Conservation (phyloP, 345 rosid genomes). For the Rhodamnia argentea region DNA sequence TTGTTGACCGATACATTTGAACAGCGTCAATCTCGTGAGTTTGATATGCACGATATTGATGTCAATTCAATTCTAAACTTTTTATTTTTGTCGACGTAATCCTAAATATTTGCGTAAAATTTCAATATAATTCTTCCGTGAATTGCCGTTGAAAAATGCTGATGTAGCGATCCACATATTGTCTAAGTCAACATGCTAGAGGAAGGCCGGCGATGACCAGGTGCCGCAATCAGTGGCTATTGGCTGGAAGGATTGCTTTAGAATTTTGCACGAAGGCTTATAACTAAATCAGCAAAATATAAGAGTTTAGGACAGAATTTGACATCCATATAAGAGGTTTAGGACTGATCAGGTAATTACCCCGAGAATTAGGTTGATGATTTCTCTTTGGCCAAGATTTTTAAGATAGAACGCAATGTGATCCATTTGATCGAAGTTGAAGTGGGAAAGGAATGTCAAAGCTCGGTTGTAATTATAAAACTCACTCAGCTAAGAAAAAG, state of each 20-base stretch:
- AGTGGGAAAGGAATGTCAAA: background rate
- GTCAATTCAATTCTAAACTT: background rate
- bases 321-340: accelerated
- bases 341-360: too few species aligned
- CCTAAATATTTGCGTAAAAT: background rate
- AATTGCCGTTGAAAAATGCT: background rate
- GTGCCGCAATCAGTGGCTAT: too few species aligned
- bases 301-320: background rate
- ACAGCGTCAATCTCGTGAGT: background rate
- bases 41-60: background rate
- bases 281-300: accelerated
- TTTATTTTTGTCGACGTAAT: background rate
- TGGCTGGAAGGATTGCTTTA: background rate
- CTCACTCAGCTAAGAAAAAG: background rate
- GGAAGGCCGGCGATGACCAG: accelerated
- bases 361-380: too few species aligned
- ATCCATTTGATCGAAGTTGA: background rate
- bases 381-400: too few species aligned
- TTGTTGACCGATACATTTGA: background rate
- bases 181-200: background rate
- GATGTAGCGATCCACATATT: background rate
- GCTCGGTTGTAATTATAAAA: background rate
- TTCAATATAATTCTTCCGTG: too few species aligned
- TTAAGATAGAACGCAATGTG: background rate
- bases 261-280: background rate